Conservation (phyloP, 108 stramenopile species). For the Heterococcus sp. region DNA sequence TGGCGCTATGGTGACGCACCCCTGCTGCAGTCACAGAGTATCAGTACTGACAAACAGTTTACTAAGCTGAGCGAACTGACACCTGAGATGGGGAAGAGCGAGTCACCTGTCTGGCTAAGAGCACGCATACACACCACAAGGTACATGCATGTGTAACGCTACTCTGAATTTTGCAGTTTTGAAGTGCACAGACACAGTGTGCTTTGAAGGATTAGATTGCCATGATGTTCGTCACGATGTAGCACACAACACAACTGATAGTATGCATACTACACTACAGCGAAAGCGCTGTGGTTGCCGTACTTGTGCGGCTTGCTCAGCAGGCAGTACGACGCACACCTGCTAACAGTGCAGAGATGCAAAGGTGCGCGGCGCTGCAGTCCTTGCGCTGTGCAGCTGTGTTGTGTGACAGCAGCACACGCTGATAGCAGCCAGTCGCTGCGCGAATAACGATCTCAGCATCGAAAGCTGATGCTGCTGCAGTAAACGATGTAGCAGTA, state of each 20-base stretch:
- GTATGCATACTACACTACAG: background rate
- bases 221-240: too few relatives aligned
- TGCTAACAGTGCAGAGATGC: too few relatives aligned
- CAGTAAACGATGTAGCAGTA: too few relatives aligned
- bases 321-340: background rate
- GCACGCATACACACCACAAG: conserved; percentile 67
- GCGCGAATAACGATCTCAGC: too few relatives aligned
- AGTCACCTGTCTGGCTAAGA: conserved; percentile 72
- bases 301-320: background rate
- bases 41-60: background rate
- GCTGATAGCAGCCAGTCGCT: too few relatives aligned
- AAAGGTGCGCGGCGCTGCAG: too few relatives aligned
- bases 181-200: background rate
- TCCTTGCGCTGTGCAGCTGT: too few relatives aligned
- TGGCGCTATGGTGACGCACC: conserved; percentile 86
- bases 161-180: background rate
- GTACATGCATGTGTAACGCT: too few relatives aligned
- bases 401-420: too few relatives aligned
- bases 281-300: background rate
- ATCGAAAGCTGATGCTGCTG: too few relatives aligned
- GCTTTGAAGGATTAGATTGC: too few relatives aligned
- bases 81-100: conserved; percentile 61
- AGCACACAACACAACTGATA: too few relatives aligned
- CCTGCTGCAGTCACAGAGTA: conserved; percentile 66
- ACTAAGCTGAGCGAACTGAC: conserved; percentile 37